Evolutionary conservation across 176 grass and related monocot species (phyloP).

Genomic region (Elaeis guineensis): DNA sequence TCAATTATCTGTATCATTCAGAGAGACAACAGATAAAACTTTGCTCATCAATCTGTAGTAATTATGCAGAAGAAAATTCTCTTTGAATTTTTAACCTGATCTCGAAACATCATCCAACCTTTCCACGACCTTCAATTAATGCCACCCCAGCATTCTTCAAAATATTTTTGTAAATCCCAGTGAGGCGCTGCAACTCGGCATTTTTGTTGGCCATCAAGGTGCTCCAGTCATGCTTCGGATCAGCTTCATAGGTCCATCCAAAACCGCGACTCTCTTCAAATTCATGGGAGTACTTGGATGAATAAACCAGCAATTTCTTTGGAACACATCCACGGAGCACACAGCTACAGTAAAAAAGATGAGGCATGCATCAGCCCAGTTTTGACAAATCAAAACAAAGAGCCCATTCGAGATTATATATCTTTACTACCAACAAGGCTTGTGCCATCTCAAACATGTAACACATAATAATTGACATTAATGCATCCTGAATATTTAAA

Average conservation of each 20-base stretch:
- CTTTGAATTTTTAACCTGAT: conserved; percentile 28
- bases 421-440: no score
- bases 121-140: conserved; percentile 74
- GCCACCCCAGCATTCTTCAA: conserved; percentile 48
- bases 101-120: conserved; percentile 28
- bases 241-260: conserved; percentile 59
- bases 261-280: conserved; percentile 75
- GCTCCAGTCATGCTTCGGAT: conserved; percentile 66
- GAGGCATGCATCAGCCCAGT: background rate
- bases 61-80: background rate
- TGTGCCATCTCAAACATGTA: no score
- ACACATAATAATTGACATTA: no score
- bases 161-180: conserved; percentile 76
- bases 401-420: no score
- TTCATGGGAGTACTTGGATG: conserved; percentile 61
- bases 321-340: conserved; percentile 72
- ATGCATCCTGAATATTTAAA: no score
- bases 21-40: background rate
- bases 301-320: conserved; percentile 68
- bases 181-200: conserved; percentile 60
- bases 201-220: conserved; percentile 79
- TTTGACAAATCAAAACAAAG: no score
- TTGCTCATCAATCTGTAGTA: background rate
- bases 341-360: conserved; percentile 35
- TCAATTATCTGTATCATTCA: conserved; percentile 41